These are phyloP conservation scores for Neurospora crassa DNA, from an alignment of 2,329 filamentous ascomycete genomes.

Conservation along the genomic window DNA sequence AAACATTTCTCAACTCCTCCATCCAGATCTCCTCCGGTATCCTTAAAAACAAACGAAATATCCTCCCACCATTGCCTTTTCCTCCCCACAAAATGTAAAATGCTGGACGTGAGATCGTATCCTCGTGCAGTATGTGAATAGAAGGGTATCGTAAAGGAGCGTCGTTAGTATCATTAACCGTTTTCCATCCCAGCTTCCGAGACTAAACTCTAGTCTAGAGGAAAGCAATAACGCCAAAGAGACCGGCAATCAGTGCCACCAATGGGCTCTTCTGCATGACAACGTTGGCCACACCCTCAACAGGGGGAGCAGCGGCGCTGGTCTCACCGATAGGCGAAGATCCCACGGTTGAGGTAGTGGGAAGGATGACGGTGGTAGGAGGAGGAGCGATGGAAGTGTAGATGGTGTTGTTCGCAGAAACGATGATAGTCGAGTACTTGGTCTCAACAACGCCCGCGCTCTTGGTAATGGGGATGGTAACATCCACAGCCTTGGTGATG, in stretches of 20 bases:
- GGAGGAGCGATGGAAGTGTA: slow-evolving; percentile 16
- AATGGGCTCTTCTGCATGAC: slow-evolving; percentile 17
- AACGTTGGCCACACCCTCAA: slow-evolving; percentile 20
- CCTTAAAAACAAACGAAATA: background rate
- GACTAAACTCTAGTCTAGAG: slow-evolving; percentile 20
- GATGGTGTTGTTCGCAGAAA: slow-evolving; percentile 22
- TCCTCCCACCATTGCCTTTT: background rate
- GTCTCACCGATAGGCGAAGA: background rate
- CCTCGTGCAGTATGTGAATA: background rate
- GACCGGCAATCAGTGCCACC: slow-evolving; percentile 28
- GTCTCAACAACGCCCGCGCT: slow-evolving; percentile 25
- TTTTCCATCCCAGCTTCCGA: background rate
- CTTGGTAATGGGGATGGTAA: slow-evolving; percentile 31
- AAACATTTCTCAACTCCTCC: background rate
- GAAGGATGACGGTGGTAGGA: slow-evolving; percentile 22
- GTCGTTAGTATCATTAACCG: background rate
- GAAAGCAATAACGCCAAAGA: slow-evolving; percentile 29
- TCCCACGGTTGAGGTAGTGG: slow-evolving; percentile 23
- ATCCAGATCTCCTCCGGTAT: background rate
- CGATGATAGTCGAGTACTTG: slow-evolving; percentile 24
- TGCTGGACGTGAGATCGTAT: background rate
- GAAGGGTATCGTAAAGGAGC: background rate
- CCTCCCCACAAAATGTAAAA: background rate
- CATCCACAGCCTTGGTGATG: slow-evolving; percentile 27
- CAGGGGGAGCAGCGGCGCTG: slow-evolving; percentile 19